These are phyloP conservation scores for Cryptomeria japonica DNA, from an alignment of 75 land plant species.

Conservation along the genomic window DNA sequence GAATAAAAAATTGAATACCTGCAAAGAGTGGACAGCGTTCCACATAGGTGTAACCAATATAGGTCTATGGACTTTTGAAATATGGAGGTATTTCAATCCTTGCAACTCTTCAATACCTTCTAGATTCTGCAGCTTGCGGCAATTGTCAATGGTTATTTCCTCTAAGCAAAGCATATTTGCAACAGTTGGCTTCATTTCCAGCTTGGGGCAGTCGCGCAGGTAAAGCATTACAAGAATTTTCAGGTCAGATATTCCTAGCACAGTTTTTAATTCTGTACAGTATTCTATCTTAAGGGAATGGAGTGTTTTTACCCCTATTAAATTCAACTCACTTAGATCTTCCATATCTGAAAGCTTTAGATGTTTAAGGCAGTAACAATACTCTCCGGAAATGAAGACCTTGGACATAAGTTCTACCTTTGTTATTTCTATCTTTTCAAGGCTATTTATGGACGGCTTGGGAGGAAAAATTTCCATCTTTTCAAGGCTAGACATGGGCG, in stretches of 20 bases:
- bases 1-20: no score
- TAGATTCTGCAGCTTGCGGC: not conserved
- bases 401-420: not conserved
- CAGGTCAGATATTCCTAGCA: not conserved
- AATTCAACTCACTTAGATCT: no score
- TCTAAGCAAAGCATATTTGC: not conserved
- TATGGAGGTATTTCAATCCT: not conserved
- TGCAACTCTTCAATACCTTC: not conserved
- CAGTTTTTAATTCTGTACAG: not conserved
- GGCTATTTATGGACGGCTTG: not conserved
- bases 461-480: no score
- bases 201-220: not conserved
- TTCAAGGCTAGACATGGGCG: not conserved
- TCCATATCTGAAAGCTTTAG: not conserved
- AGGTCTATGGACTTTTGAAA: not conserved
- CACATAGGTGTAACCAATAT: no score
- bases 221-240: not conserved
- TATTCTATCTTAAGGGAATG: not conserved
- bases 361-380: not conserved
- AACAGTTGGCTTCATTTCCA: not conserved
- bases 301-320: not conserved
- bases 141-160: not conserved
- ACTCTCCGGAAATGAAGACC: not conserved
- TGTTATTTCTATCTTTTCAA: no score
- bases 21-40: no score